phyloP scores from a whole-genome alignment of 371 early-diverging fungal genomes.

The Mucor mucedo region DNA sequence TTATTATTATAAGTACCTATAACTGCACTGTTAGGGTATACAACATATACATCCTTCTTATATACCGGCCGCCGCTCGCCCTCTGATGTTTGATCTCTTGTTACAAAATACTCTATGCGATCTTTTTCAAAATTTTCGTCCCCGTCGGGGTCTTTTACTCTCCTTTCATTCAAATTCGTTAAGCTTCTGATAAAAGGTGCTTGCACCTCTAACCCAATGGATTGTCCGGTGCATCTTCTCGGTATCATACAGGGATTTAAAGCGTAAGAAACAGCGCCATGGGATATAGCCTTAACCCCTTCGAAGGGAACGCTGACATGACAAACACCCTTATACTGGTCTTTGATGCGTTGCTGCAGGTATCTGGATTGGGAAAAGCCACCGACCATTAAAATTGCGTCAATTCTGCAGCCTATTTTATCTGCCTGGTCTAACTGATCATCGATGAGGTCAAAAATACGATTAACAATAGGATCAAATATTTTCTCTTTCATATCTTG shows the following conservation, averaged over 20 bases:
- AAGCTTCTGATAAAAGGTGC: neutral
- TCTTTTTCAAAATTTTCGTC: neutral
- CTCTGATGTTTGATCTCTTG: neutral
- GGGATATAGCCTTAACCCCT: slow-evolving; percentile 34
- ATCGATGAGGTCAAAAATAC: neutral
- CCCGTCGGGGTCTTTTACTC: neutral
- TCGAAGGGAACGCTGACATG: slow-evolving; percentile 30
- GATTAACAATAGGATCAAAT: neutral
- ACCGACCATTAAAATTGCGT: neutral
- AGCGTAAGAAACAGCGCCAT: slow-evolving; percentile 43
- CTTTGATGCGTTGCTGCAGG: slow-evolving; percentile 6
- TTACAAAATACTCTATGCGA: slow-evolving; percentile 7
- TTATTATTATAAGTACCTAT: slow-evolving; percentile 3
- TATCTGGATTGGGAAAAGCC: slow-evolving; percentile 11
- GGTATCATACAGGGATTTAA: slow-evolving; percentile 30
- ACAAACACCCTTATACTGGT: slow-evolving; percentile 4
- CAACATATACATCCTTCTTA: neutral
- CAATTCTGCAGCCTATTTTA: neutral
- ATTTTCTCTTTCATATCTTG: neutral
- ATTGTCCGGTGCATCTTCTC: slow-evolving; percentile 29
- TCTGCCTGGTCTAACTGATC: slow-evolving; percentile 30
- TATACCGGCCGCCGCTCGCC: neutral
- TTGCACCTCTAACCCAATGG: neutral
- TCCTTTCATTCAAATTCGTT: neutral
- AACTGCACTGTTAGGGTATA: slow-evolving; percentile 2